These are phyloP conservation scores for Phaeosphaeria sp. DNA, from an alignment of 2,329 filamentous ascomycete genomes.

Conservation along the genomic window DNA sequence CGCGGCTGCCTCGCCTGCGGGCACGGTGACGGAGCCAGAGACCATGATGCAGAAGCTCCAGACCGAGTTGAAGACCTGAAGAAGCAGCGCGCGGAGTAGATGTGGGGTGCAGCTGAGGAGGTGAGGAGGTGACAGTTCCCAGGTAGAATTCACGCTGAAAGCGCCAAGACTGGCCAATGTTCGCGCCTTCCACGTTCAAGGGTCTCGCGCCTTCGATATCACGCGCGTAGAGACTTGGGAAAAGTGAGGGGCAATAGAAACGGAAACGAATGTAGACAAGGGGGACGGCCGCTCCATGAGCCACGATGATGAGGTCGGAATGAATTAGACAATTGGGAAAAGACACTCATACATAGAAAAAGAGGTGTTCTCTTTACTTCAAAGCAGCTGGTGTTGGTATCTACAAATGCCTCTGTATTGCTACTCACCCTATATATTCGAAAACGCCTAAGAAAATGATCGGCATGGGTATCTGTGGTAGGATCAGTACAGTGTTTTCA, in stretches of 20 bases:
- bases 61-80: not conserved
- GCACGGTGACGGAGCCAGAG: conserved; percentile 11
- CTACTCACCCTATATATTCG: conserved; percentile 9
- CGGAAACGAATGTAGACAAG: not conserved
- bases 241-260: not conserved
- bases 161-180: conserved; percentile 22
- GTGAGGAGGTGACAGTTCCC: not conserved
- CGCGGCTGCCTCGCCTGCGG: conserved; percentile 34
- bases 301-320: not conserved
- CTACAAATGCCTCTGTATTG: conserved; percentile 9
- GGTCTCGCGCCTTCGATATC: not conserved
- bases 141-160: conserved; percentile 19
- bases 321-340: not conserved
- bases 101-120: conserved; percentile 7
- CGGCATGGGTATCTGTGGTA: conserved; percentile 53
- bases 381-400: not conserved
- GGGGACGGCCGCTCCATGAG: not conserved
- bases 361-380: not conserved
- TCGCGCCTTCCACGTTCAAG: conserved; percentile 10
- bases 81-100: conserved; percentile 2
- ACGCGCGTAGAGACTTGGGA: not conserved
- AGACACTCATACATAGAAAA: not conserved
- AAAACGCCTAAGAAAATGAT: conserved; percentile 45
- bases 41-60: conserved; percentile 17
- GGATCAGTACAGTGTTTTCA: conserved; percentile 13